Conservation (phyloP, 192 early-diverging fungal genomes). For the Umbelopsis ramanniana region DNA sequence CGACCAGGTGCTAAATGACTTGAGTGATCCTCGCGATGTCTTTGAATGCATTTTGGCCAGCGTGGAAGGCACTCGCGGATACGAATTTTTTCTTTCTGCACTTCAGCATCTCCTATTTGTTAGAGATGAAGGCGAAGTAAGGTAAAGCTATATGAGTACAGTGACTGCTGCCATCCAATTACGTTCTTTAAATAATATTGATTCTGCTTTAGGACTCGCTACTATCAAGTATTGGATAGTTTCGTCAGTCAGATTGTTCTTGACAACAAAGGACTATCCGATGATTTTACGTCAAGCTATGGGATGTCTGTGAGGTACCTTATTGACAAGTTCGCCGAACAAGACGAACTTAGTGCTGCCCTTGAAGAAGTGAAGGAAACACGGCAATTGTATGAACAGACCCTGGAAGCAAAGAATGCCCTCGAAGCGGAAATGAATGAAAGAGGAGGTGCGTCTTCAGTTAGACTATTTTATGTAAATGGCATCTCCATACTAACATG, state of each 20-base stretch:
- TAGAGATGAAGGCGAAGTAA: conserved; percentile 67
- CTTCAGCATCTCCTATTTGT: conserved; percentile 77
- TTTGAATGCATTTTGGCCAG: conserved; percentile 72
- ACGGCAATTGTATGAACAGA: conserved; percentile 66
- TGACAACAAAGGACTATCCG: conserved; percentile 63
- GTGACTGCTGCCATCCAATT: no score
- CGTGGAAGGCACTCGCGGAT: conserved; percentile 72
- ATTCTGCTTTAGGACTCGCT: conserved; percentile 54
- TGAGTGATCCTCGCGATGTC: conserved; percentile 77
- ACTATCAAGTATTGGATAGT: conserved; percentile 80
- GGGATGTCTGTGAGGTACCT: conserved; percentile 74
- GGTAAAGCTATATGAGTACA: conserved; percentile 23
- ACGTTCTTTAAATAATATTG: no score
- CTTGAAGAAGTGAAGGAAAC: conserved; percentile 70
- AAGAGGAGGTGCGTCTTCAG: conserved; percentile 54
- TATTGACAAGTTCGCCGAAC: conserved; percentile 77
- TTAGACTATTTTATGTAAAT: neutral
- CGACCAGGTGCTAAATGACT: conserved; percentile 71
- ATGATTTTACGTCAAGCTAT: conserved; percentile 64
- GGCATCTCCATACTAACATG: neutral
- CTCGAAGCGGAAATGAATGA: conserved; percentile 67
- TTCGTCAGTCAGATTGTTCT: conserved; percentile 81
- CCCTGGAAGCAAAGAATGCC: conserved; percentile 65
- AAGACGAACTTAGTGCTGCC: conserved; percentile 75
- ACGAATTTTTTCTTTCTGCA: conserved; percentile 75